These are phyloP conservation scores for Podospora sp. DNA, from an alignment of 495 filamentous ascomycete genomes.

Conservation along the genomic window DNA sequence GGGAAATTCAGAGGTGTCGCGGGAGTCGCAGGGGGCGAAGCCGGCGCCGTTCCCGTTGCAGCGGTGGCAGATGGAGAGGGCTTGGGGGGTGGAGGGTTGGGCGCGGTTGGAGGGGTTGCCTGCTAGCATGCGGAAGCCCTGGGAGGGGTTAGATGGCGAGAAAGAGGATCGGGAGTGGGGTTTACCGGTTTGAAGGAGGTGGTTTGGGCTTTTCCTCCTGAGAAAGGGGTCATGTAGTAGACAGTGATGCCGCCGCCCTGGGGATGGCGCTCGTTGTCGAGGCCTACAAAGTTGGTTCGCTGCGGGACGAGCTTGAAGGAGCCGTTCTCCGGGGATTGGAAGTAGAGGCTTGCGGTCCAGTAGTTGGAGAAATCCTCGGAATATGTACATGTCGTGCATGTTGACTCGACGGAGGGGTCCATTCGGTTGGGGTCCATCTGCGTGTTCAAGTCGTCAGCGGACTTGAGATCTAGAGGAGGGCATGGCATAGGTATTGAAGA, in stretches of 20 bases:
- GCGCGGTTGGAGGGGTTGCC: constrained; percentile 55
- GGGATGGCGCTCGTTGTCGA: constrained; percentile 1
- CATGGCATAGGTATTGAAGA: too few relatives aligned
- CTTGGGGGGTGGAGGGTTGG: constrained; percentile 27
- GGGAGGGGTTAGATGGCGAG: neutral
- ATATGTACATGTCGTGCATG: constrained; percentile 32
- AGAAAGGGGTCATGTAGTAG: constrained; percentile 43
- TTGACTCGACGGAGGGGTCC: constrained; percentile 24
- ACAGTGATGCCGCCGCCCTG: constrained; percentile 39
- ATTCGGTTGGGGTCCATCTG: constrained; percentile 24
- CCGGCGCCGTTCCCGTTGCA: constrained; percentile 5
- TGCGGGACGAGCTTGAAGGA: constrained; percentile 42
- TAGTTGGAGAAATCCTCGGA: constrained; percentile 43
- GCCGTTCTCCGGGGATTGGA: constrained; percentile 35
- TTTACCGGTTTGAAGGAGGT: constrained; percentile 42
- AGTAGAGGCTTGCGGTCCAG: constrained; percentile 45
- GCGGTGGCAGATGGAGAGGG: constrained; percentile 21
- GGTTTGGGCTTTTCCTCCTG: constrained; percentile 27
- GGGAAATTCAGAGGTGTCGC: constrained; percentile 32
- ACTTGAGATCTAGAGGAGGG: neutral
- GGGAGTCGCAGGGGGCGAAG: constrained; percentile 1
- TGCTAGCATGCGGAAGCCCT: constrained; percentile 70
- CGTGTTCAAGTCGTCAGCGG: neutral
- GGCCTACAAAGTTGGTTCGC: constrained; percentile 12
- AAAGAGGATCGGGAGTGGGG: neutral